Percentiles rank a stretch among this genome's conserved stretches.
Evolutionary conservation across 768 basidiomycete species (phyloP).

Genomic region (Mrakia frigida): DNA sequence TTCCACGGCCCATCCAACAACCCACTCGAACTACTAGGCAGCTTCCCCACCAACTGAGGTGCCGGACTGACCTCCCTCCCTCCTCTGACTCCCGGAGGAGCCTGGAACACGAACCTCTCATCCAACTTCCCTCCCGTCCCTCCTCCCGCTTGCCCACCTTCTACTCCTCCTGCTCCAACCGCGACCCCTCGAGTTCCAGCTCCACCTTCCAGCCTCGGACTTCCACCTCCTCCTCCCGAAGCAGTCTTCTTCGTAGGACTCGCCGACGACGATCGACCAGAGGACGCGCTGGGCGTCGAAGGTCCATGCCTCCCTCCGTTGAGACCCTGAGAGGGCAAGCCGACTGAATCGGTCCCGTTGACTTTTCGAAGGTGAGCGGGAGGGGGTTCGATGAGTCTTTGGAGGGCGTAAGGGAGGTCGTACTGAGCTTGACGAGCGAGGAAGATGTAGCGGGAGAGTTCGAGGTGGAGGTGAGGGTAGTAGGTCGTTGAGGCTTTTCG

Average conservation of each 20-base stretch:
- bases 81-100: neutral
- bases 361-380: slow-evolving; percentile 54
- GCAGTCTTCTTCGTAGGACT: neutral
- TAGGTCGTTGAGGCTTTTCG: slow-evolving; percentile 92
- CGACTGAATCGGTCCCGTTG: slow-evolving; percentile 13
- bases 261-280: too few relatives aligned
- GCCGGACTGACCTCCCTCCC: slow-evolving; percentile 19
- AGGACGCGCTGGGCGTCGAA: neutral
- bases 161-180: slow-evolving; percentile 13
- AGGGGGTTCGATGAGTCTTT: slow-evolving; percentile 71
- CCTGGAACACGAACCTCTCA: slow-evolving; percentile 25
- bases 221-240: slow-evolving; percentile 33
- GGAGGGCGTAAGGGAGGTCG: slow-evolving; percentile 74
- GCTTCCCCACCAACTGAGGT: slow-evolving; percentile 3
- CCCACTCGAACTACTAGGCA: neutral
- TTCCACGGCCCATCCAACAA: slow-evolving; percentile 6
- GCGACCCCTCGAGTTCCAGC: neutral
- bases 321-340: slow-evolving; percentile 9
- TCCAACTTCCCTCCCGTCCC: slow-evolving; percentile 15
- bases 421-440: slow-evolving; percentile 61
- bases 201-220: neutral
- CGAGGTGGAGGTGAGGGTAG: slow-evolving; percentile 90
- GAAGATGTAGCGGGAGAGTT: slow-evolving; percentile 79
- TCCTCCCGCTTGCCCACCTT: slow-evolving; percentile 20
- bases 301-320: slow-evolving; percentile 29